Percentiles rank a stretch among this genome's conserved stretches.
phyloP scores from a whole-genome alignment of 1,139 yeast genomes.

The Hyphopichia khmerensis region DNA sequence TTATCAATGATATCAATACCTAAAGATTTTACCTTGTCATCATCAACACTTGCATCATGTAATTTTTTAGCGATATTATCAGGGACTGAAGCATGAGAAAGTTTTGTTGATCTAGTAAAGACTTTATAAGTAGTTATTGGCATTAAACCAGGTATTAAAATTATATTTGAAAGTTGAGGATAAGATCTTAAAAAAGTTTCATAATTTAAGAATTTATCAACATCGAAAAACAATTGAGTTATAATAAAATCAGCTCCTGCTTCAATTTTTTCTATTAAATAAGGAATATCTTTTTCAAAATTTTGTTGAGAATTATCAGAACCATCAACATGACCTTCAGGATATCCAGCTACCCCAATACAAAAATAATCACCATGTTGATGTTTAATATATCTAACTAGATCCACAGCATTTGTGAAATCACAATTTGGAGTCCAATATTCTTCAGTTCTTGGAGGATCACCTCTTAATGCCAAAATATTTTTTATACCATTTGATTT shows the following conservation, averaged over 20 bases:
- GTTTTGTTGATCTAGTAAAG: slow-evolving; percentile 82
- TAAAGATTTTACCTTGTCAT: slow-evolving; percentile 76
- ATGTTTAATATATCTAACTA: slow-evolving; percentile 71
- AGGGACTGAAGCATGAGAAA: slow-evolving; percentile 90
- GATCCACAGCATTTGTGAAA: slow-evolving; percentile 76
- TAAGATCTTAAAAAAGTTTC: slow-evolving; percentile 30
- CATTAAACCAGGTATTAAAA: slow-evolving; percentile 89
- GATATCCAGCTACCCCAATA: slow-evolving; percentile 92
- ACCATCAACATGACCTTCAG: slow-evolving; percentile 94
- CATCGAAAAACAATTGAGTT: slow-evolving; percentile 47
- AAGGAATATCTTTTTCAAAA: slow-evolving; percentile 64
- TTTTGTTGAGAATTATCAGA: slow-evolving; percentile 62
- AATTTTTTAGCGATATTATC: slow-evolving; percentile 35
- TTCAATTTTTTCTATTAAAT: slow-evolving; percentile 54
- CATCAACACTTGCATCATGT: slow-evolving; percentile 66
- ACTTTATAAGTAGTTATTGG: slow-evolving; percentile 91
- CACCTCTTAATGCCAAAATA: slow-evolving; percentile 91
- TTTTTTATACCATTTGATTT: slow-evolving; percentile 75
- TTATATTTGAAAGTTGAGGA: slow-evolving; percentile 43
- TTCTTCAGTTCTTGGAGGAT: slow-evolving; percentile 86
- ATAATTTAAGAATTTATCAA: slow-evolving; percentile 39
- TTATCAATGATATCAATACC: slow-evolving; percentile 76
- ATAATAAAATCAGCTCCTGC: slow-evolving; percentile 50
- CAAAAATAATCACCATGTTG: slow-evolving; percentile 76
- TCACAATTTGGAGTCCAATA: slow-evolving; percentile 59